Conservation (phyloP, 2,329 filamentous ascomycete genomes). For the Akanthomyces dipterigenus region DNA sequence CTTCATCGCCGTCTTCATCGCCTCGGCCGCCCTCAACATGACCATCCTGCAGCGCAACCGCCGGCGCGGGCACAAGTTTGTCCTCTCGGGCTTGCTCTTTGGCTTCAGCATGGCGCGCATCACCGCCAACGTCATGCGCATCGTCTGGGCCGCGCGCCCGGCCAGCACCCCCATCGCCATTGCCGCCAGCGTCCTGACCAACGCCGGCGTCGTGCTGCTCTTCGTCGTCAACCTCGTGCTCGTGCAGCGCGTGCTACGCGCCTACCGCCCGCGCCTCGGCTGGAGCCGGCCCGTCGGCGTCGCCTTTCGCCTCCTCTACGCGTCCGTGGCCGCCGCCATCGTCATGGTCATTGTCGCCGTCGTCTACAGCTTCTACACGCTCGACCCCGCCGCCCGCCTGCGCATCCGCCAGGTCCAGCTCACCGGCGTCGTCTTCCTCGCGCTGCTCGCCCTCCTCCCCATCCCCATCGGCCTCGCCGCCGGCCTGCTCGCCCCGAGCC, state of each 20-base stretch:
- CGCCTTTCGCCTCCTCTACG: constrained; percentile 52
- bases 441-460: constrained; percentile 60
- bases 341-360: constrained; percentile 59
- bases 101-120: constrained; percentile 52
- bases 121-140: constrained; percentile 43
- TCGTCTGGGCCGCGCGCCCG: constrained; percentile 44
- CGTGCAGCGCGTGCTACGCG: constrained; percentile 66
- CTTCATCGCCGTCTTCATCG: constrained; percentile 52
- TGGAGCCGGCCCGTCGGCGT: constrained; percentile 52
- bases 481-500: constrained; percentile 37
- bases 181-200: constrained; percentile 62
- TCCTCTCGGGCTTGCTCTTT: constrained; percentile 51
- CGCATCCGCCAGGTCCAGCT: constrained; percentile 60
- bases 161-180: constrained; percentile 38
- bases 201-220: constrained; percentile 66
- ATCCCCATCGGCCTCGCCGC: constrained; percentile 38
- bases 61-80: constrained; percentile 48
- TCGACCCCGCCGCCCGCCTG: constrained; percentile 39
- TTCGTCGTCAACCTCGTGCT: constrained; percentile 76
- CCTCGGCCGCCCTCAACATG: constrained; percentile 50
- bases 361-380: constrained; percentile 61
- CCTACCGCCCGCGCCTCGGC: constrained; percentile 62
- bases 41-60: constrained; percentile 47
- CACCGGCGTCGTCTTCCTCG: constrained; percentile 57
- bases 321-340: constrained; percentile 51